Conservation (phyloP, 108 stramenopile genomes). For the Cyclostephanos invisitatus region DNA sequence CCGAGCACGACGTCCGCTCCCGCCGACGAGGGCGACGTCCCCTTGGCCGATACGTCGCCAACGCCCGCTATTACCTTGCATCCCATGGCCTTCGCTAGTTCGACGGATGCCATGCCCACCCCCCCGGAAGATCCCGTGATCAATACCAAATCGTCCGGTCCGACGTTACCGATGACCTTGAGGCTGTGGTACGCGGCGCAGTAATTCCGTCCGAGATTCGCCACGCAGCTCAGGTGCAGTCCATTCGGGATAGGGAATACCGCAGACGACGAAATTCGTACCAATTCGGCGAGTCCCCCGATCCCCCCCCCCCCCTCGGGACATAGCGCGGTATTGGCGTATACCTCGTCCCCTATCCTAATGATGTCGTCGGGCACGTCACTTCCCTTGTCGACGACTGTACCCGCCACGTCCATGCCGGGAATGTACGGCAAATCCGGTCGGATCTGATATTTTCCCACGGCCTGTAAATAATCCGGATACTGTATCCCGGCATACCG, state of each 20-base stretch:
- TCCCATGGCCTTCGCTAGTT: conserved; percentile 72
- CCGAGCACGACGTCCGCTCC: conserved; percentile 65
- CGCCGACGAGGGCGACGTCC: conserved; percentile 32
- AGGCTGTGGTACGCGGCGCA: conserved; percentile 73
- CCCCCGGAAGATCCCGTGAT: conserved; percentile 78
- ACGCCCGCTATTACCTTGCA: conserved; percentile 76
- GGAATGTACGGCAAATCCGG: conserved; percentile 71
- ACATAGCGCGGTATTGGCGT: conserved; percentile 55
- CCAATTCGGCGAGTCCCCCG: conserved; percentile 59
- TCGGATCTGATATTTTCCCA: conserved; percentile 66
- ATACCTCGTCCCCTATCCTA: conserved; percentile 62
- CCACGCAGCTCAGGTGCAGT: conserved; percentile 47
- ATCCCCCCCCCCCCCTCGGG: conserved; percentile 55
- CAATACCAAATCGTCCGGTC: conserved; percentile 53
- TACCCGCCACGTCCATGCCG: conserved; percentile 68
- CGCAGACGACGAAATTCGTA: conserved; percentile 37
- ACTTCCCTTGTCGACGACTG: conserved; percentile 54
- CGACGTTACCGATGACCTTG: conserved; percentile 57
- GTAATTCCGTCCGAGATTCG: conserved; percentile 72
- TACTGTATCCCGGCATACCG: conserved; percentile 75
- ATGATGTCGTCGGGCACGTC: conserved; percentile 30
- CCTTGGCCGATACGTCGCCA: conserved; percentile 46
- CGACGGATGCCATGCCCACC: conserved; percentile 79
- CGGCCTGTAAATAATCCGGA: conserved; percentile 70
- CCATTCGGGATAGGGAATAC: conserved; percentile 56